Percentiles rank a stretch among this genome's conserved stretches.
Evolutionary conservation across 805 yeast genomes (phyloP).

Genomic region (Pichia scutulata): DNA sequence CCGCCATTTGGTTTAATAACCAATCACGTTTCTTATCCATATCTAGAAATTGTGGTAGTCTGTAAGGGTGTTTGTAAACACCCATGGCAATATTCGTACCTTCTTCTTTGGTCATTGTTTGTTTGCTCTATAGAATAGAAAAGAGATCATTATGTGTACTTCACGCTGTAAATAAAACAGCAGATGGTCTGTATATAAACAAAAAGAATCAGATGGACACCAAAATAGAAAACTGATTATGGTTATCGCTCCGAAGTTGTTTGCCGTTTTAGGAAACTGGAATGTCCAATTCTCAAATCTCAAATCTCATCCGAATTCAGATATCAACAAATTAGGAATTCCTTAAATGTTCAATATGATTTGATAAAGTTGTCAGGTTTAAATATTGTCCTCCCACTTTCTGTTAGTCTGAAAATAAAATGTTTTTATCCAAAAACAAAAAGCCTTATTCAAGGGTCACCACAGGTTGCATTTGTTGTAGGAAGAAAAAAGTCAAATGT

Average conservation of each 20-base stretch:
- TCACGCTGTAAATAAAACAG: background rate
- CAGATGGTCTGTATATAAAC: background rate
- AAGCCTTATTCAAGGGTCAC: background rate
- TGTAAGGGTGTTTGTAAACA: conserved; percentile 22
- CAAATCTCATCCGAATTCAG: too few relatives aligned
- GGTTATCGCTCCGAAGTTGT: background rate
- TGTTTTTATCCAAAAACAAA: background rate
- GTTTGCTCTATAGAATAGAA: too few relatives aligned
- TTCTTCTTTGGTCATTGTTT: conserved; percentile 30
- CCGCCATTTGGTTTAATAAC: conserved; percentile 69
- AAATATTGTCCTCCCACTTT: too few relatives aligned
- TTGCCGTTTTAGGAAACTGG: background rate
- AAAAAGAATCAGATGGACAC: too few relatives aligned
- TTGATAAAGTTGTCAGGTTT: too few relatives aligned
- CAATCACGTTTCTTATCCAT: conserved; percentile 27
- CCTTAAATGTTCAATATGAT: too few relatives aligned
- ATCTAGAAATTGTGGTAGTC: background rate
- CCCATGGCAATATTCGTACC: conserved; percentile 54
- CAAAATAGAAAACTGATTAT: background rate
- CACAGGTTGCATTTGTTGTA: background rate
- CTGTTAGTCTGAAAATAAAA: background rate
- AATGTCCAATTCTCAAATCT: background rate
- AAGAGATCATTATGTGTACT: background rate
- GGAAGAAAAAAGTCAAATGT: background rate
- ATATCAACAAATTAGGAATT: too few relatives aligned